Evolutionary conservation across 176 grass and related monocot species (phyloP), one percentile per base, ranked within the genome.

Genomic region (Musa itinerans): DNA sequence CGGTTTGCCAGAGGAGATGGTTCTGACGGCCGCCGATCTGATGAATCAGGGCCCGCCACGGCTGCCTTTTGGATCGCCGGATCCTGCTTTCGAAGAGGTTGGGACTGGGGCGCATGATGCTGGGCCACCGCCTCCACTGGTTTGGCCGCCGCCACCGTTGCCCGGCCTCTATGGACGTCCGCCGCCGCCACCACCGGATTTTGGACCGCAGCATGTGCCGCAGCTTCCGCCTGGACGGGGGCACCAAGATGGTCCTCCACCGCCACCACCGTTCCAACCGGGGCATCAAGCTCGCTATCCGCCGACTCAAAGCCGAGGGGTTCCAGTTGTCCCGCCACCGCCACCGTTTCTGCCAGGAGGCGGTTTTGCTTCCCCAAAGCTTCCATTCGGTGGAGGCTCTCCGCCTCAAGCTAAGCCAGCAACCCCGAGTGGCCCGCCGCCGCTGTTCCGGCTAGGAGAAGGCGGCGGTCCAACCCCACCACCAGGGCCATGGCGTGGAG

Each of bases 1-100:
- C 0, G 74, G 84, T 43, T 82, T 86, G 11, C 84, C 79, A 1
- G 68, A 81, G 9, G 79, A 78, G 61, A 86, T 86, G 79, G 49
- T 52, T 43, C 84, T 78, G 0, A 67, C 79, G 14, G 2, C 51
- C 7, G 49, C 51, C n/a, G 77, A 86, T 68, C 27, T 86, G 63
- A 78, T 68, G 34, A 17, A 1, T 21, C 57, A 14, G 1, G 73
- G 78, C 10, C 77, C 72, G 11, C 83, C 72, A 63, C 71, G 22
- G 13, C 25, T 26, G 53, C 26, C 1, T 43, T 68, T 16, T n/a
- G 10, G 13, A 9, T 16, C 12, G 12, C 13, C 26, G 6, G 8
- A 62, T 34, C 26, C 4, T 68, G 26, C 25, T 48, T n/a, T 26
- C 19, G 58, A 62, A 62, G 7, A 62, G n/a, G 58, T 6, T 20